A percentile compares a stretch with the other conserved stretches of the same genome.
Conservation (phyloP, 1,284 basidiomycete species). For the Microbotryomycetes sp. region DNA sequence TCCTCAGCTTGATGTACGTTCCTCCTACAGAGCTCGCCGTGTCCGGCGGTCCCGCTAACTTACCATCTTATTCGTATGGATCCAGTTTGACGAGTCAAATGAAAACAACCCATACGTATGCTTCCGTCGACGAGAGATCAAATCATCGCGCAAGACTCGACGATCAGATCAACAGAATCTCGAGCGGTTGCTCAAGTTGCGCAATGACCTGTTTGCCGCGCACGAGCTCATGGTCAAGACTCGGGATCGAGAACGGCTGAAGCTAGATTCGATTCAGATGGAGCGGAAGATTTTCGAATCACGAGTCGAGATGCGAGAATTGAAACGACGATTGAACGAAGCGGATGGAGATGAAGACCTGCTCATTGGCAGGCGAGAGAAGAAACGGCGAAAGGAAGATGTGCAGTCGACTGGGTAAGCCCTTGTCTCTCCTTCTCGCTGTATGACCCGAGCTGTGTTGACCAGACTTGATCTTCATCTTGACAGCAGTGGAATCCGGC, state of each 20-base stretch:
- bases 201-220: conserved; percentile 65
- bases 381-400: conserved; percentile 49
- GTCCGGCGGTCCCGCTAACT: conserved; percentile 8
- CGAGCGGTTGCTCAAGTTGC: conserved; percentile 75
- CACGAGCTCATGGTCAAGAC: conserved; percentile 66
- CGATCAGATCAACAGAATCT: conserved; percentile 80
- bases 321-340: conserved; percentile 63
- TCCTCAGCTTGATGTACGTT: conserved; percentile 65
- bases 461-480: background rate
- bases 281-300: conserved; percentile 69
- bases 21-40: conserved; percentile 20
- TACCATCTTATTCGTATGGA: conserved; percentile 14
- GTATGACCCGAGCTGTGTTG: conserved; percentile 3
- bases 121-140: conserved; percentile 92
- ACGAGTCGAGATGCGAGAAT: conserved; percentile 64
- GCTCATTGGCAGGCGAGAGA: conserved; percentile 58
- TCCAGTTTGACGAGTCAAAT: conserved; percentile 83
- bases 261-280: conserved; percentile 58
- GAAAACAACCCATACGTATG: conserved; percentile 96
- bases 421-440: conserved; percentile 39
- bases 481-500: conserved; percentile 31
- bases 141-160: conserved; percentile 88
- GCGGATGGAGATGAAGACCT: conserved; percentile 77
- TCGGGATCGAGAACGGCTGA: conserved; percentile 64
- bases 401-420: conserved; percentile 31